Percentiles rank a stretch among this genome's conserved stretches.
These are phyloP conservation scores for Coniochaeta sp. DNA, from an alignment of 2,329 filamentous ascomycete genomes.

Conservation along the genomic window DNA sequence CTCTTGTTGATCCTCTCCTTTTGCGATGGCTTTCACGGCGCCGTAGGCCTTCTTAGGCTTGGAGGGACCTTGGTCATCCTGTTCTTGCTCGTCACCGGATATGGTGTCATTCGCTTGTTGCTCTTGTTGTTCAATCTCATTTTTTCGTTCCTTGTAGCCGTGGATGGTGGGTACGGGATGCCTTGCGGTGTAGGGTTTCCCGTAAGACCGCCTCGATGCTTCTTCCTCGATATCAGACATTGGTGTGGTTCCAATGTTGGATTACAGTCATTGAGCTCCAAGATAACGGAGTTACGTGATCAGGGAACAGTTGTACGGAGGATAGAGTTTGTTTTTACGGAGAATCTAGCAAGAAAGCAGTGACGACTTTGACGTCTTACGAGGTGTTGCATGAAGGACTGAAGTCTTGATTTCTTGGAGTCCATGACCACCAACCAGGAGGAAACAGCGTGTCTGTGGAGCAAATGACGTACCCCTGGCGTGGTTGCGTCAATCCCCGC, in stretches of 20 bases:
- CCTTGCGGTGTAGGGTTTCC: conserved; percentile 31
- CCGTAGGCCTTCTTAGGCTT: conserved; percentile 24
- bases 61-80: conserved; percentile 19
- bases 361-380: background rate
- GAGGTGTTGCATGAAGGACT: background rate
- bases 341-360: background rate
- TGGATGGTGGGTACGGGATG: conserved; percentile 41
- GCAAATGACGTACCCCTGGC: background rate
- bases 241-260: conserved; percentile 1
- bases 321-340: background rate
- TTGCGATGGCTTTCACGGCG: conserved; percentile 27
- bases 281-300: background rate
- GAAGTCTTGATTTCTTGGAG: background rate
- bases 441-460: background rate
- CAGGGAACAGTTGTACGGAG: background rate
- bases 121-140: conserved; percentile 32
- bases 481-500: background rate
- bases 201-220: conserved; percentile 21
- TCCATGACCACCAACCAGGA: background rate
- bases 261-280: background rate
- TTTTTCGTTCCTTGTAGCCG: conserved; percentile 37
- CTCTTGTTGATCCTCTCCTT: conserved; percentile 20
- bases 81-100: conserved; percentile 1
- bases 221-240: conserved; percentile 29
- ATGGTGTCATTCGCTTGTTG: conserved; percentile 14